These are phyloP conservation scores for Closterium sp. DNA, from an alignment of 139 green algal genomes.

Conservation along the genomic window DNA sequence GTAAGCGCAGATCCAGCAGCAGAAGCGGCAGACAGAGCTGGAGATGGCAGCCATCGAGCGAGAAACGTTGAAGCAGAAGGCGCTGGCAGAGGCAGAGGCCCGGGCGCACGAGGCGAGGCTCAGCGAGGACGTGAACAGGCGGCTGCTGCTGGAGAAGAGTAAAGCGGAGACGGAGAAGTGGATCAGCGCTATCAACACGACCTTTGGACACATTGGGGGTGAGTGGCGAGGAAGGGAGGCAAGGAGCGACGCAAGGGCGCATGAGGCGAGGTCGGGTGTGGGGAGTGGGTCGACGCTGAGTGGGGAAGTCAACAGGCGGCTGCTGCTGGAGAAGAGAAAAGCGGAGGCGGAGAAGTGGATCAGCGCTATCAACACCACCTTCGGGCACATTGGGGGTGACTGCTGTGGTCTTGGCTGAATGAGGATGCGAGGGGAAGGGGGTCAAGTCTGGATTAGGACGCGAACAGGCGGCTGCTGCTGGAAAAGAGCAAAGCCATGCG, in stretches of 20 bases:
- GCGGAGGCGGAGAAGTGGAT: conserved; percentile 74
- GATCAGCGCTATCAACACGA: conserved; percentile 84
- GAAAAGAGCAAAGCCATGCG: too few relatives aligned
- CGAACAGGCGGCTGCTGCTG: too few relatives aligned
- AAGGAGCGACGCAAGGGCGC: conserved; percentile 36
- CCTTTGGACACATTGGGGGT: conserved; percentile 63
- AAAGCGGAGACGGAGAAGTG: conserved; percentile 71
- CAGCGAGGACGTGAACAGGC: conserved; percentile 95
- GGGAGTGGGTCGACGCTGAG: too few relatives aligned
- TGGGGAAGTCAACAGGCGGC: conserved; percentile 88
- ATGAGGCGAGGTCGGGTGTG: conserved; percentile 85
- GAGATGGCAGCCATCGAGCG: conserved; percentile 67
- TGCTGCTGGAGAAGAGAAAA: conserved; percentile 52
- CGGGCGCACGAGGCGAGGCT: conserved; percentile 79
- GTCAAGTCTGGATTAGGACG: conserved; percentile 87
- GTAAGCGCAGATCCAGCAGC: conserved; percentile 35
- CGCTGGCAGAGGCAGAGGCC: conserved; percentile 91
- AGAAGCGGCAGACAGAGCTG: conserved; percentile 42
- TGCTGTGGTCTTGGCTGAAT: too few relatives aligned
- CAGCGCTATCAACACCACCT: conserved; percentile 84
- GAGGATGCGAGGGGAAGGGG: too few relatives aligned
- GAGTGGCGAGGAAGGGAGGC: neutral
- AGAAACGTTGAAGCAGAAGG: conserved; percentile 63
- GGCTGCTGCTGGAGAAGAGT: conserved; percentile 45
- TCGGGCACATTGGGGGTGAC: conserved; percentile 60